A percentile compares a stretch with the other conserved stretches of the same genome.
phyloP scores from a whole-genome alignment of 2,329 filamentous ascomycete genomes.

The Fusarium sp. region DNA sequence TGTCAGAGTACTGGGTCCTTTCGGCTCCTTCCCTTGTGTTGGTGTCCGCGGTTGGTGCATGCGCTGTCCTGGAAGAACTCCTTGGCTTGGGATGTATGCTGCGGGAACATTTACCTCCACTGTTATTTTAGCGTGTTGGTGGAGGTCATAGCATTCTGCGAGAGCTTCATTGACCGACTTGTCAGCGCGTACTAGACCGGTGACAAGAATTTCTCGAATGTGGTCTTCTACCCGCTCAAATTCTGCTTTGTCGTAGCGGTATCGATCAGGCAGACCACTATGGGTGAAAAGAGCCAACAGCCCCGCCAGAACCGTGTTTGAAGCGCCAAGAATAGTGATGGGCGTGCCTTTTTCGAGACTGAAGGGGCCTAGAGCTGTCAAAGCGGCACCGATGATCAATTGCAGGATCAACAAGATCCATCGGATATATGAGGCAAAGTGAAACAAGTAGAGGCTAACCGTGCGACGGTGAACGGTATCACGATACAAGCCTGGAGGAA shows the following conservation, averaged over 20 bases:
- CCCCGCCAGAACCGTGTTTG: slow-evolving; percentile 64
- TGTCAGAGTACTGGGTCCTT: background rate
- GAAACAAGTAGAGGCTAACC: slow-evolving; percentile 60
- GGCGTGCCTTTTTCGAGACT: slow-evolving; percentile 52
- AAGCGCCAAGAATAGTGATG: slow-evolving; percentile 63
- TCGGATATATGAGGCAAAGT: slow-evolving; percentile 56
- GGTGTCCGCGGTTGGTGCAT: slow-evolving; percentile 1
- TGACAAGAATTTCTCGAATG: slow-evolving; percentile 63
- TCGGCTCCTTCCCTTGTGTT: background rate
- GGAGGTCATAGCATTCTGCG: slow-evolving; percentile 60
- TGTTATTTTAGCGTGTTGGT: slow-evolving; percentile 59
- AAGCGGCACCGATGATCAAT: slow-evolving; percentile 60
- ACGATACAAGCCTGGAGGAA: slow-evolving; percentile 62
- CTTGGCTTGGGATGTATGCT: slow-evolving; percentile 52
- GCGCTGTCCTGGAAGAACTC: slow-evolving; percentile 20
- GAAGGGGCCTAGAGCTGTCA: slow-evolving; percentile 63
- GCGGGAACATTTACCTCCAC: slow-evolving; percentile 62
- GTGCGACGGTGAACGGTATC: slow-evolving; percentile 60
- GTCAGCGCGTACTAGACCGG: slow-evolving; percentile 57
- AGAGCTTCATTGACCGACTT: slow-evolving; percentile 60
- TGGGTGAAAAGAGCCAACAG: slow-evolving; percentile 65
- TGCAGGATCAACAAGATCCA: slow-evolving; percentile 63
- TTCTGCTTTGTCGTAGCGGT: slow-evolving; percentile 62
- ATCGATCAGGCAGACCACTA: slow-evolving; percentile 64
- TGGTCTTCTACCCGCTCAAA: slow-evolving; percentile 63